Evolutionary conservation across 768 basidiomycete genomes (phyloP).

Genomic region (Punctularia strigosozonata): DNA sequence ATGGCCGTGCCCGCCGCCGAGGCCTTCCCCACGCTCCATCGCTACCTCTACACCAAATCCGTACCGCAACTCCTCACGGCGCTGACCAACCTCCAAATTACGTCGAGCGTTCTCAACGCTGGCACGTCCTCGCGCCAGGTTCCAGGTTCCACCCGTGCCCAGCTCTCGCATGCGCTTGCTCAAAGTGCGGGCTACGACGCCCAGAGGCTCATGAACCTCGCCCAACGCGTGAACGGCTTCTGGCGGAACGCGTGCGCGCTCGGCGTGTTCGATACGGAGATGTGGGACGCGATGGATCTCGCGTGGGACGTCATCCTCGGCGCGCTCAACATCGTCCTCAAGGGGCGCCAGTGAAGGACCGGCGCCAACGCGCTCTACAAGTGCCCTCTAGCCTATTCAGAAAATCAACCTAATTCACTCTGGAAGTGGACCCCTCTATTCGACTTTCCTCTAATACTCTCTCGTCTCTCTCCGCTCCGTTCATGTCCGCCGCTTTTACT

Average conservation of each 20-base stretch:
- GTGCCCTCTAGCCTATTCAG: no score
- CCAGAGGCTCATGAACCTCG: constrained; percentile 35
- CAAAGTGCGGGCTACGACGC: constrained; percentile 12
- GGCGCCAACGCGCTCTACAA: no score
- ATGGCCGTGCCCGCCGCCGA: constrained; percentile 60
- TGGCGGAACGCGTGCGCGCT: constrained; percentile 65
- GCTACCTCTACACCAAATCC: constrained; percentile 60
- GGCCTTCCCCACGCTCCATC: constrained; percentile 53
- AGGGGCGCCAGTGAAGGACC: no score
- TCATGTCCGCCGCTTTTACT: no score
- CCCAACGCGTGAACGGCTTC: constrained; percentile 43
- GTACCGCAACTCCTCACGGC: constrained; percentile 43
- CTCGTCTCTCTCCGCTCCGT: no score
- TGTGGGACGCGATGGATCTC: constrained; percentile 59
- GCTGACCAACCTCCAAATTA: constrained; percentile 44
- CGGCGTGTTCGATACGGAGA: constrained; percentile 50
- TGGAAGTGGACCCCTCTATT: no score
- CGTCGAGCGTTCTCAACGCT: not conserved
- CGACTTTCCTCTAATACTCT: no score
- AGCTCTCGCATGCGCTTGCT: constrained; percentile 2
- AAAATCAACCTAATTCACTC: no score
- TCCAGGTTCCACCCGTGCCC: constrained; percentile 2
- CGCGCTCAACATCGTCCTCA: constrained; percentile 33
- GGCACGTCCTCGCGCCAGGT: not conserved
- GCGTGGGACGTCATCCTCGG: constrained; percentile 59